Base-by-base conservation (phyloP, 257 asterid genomes). In the Jacaranda mimosifolia region DNA sequence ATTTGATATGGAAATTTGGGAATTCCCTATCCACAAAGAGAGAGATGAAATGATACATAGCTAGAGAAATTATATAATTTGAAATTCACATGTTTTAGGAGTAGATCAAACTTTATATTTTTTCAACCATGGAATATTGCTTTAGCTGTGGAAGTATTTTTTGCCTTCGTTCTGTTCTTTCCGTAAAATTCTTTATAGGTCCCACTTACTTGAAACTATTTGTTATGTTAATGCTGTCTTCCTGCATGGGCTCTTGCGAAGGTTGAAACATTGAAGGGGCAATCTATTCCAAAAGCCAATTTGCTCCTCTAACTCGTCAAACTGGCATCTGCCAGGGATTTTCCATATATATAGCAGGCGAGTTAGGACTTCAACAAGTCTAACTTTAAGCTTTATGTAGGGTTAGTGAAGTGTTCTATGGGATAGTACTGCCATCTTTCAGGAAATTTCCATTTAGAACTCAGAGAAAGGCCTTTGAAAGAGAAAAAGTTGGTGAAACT, bases 1-100 rank as follows among this genome's bases (percentile, higher is more conserved):
- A 69, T 78, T 74, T 73, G 42, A 49, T n/a, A 51, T 51, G 19
- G 74, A 68, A 75, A 59, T 59, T 57, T 9, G 73, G 59, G 38
- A 64, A 74, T 49, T 32, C n/a, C 36, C 55, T 64, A 17, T 52
- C 46, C n/a, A 21, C 15, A 43, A 38, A 21, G 66, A 55, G 32
- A 74, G 21, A 51, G 15, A 38, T 72, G 63, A 70, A 45, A 55
- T 7, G 17, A 76, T 52, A 51, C 53, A 67, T 21, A 39, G 26
- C 40, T 26, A 18, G 15, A 65, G 65, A 49, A 63, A 46, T 58
- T 76, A 45, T 58, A 36, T 70, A 42, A 55, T 15, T 40, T 56
- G 35, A 72, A 62, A 42, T 55, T 48, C 49, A 4, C 53, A n/a
- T 65, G 39, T 21, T 71, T 51, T 26, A 65, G 40, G 53, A 39